Evolutionary conservation across 805 yeast genomes (phyloP).

Genomic region (Spathaspora hagerdaliae): DNA sequence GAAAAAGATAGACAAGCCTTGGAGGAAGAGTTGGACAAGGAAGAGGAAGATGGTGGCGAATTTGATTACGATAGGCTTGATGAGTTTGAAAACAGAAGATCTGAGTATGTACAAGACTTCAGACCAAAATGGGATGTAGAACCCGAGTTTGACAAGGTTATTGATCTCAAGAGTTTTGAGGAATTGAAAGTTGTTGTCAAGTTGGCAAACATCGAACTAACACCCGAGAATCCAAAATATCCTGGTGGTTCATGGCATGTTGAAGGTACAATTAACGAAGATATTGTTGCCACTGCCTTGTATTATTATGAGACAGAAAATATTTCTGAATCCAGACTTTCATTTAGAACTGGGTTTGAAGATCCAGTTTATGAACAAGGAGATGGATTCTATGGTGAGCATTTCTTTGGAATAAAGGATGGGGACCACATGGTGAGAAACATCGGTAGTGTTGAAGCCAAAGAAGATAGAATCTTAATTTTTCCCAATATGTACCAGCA

Average conservation of each 20-base stretch:
- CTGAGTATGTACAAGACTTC: constrained; percentile 5
- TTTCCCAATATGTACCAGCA: constrained; percentile 40
- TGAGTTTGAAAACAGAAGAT: constrained; percentile 7
- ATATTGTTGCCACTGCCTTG: constrained; percentile 37
- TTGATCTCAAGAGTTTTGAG: constrained; percentile 14
- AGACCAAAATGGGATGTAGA: constrained; percentile 4
- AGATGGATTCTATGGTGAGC: constrained; percentile 20
- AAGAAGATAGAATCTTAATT: constrained; percentile 25
- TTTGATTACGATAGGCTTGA: constrained; percentile 5
- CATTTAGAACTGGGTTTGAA: constrained; percentile 24
- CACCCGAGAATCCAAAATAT: constrained; percentile 37
- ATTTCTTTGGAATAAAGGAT: constrained; percentile 27
- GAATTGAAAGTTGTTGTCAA: constrained; percentile 35
- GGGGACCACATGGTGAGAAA: constrained; percentile 19
- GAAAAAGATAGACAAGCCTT: constrained; percentile 2
- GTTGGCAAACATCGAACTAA: constrained; percentile 36
- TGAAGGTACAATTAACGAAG: constrained; percentile 39
- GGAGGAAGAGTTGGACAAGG: constrained; percentile 5
- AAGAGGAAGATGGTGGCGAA: constrained; percentile 6
- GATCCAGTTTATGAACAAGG: constrained; percentile 34
- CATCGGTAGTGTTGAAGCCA: constrained; percentile 23
- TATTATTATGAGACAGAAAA: constrained; percentile 40
- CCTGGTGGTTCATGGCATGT: constrained; percentile 42
- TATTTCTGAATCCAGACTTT: constrained; percentile 28
- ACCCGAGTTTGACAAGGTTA: constrained; percentile 6